Evolutionary conservation across 768 basidiomycete genomes (phyloP).

Genomic region (Mycena venus): DNA sequence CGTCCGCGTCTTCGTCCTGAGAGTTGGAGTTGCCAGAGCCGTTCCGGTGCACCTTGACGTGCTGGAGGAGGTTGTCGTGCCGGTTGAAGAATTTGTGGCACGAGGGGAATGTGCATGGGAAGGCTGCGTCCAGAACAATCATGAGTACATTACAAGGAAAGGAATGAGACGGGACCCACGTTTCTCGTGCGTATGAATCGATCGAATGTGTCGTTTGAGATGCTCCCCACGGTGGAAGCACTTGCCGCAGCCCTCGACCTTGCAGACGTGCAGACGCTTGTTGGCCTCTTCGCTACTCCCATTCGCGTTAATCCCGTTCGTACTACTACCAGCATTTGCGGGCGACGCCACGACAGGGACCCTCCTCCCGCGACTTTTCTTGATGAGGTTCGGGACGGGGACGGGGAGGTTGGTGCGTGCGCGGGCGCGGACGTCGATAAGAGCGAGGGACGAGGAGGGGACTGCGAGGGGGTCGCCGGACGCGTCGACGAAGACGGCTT

Average conservation of each 20-base stretch:
- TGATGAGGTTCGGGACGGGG: conserved; percentile 77
- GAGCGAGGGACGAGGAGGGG: background rate
- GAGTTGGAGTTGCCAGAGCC: no score
- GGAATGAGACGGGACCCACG: conserved; percentile 67
- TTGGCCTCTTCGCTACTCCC: conserved; percentile 37
- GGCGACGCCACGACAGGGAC: conserved; percentile 63
- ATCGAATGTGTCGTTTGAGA: conserved; percentile 88
- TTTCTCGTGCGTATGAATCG: conserved; percentile 93
- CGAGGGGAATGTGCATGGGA: conserved; percentile 73
- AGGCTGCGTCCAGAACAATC: conserved; percentile 58
- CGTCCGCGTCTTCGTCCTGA: no score
- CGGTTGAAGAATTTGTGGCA: conserved; percentile 85
- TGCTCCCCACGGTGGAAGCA: conserved; percentile 92
- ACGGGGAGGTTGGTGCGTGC: conserved; percentile 55
- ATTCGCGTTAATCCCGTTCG: background rate
- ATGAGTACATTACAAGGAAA: background rate
- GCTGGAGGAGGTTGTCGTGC: conserved; percentile 86
- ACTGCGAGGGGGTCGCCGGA: background rate
- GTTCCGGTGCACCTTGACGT: conserved; percentile 73
- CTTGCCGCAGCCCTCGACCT: conserved; percentile 87
- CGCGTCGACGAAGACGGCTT: conserved; percentile 17
- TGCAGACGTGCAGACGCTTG: conserved; percentile 77
- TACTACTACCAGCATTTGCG: no score
- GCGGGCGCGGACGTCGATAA: background rate
- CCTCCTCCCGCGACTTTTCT: conserved; percentile 77